Evolutionary conservation across 1,139 yeast genomes (phyloP).

Genomic region (Pichia sp.): DNA sequence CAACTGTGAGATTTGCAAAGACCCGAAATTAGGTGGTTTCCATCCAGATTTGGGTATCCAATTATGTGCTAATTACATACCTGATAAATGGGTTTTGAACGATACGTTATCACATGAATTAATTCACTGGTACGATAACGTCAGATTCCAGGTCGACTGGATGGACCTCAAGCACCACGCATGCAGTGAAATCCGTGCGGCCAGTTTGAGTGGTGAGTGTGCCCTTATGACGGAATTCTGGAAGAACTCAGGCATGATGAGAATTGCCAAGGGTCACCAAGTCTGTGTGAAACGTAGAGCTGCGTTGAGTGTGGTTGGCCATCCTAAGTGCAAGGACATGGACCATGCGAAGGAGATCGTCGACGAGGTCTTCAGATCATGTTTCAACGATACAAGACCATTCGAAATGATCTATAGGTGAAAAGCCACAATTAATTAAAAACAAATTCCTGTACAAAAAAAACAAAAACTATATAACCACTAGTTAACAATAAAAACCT

Average conservation of each 20-base stretch:
- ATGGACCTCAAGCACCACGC: conserved; percentile 88
- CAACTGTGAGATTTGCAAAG: conserved; percentile 74
- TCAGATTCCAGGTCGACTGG: conserved; percentile 86
- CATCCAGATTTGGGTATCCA: conserved; percentile 87
- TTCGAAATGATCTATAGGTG: conserved; percentile 84
- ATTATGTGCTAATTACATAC: conserved; percentile 81
- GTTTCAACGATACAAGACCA: conserved; percentile 95
- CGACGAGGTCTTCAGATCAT: conserved; percentile 85
- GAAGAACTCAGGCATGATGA: conserved; percentile 53
- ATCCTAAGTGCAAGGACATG: conserved; percentile 73
- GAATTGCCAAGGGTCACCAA: conserved; percentile 72
- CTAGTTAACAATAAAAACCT: too few relatives aligned
- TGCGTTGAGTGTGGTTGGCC: conserved; percentile 74
- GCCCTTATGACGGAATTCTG: conserved; percentile 83
- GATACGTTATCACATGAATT: conserved; percentile 92
- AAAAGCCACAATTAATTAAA: neutral
- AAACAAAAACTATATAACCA: too few relatives aligned
- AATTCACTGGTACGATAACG: conserved; percentile 90
- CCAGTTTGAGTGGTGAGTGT: conserved; percentile 93
- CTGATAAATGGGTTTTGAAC: conserved; percentile 79
- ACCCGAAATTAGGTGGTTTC: conserved; percentile 86
- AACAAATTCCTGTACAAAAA: conserved; percentile 7
- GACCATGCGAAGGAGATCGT: conserved; percentile 81
- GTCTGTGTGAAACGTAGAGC: conserved; percentile 90
- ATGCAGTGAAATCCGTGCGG: conserved; percentile 94